A percentile compares a stretch with the other conserved stretches of the same genome.
Evolutionary conservation across 805 yeast genomes (phyloP).

Genomic region (Candida nonsorbophila): DNA sequence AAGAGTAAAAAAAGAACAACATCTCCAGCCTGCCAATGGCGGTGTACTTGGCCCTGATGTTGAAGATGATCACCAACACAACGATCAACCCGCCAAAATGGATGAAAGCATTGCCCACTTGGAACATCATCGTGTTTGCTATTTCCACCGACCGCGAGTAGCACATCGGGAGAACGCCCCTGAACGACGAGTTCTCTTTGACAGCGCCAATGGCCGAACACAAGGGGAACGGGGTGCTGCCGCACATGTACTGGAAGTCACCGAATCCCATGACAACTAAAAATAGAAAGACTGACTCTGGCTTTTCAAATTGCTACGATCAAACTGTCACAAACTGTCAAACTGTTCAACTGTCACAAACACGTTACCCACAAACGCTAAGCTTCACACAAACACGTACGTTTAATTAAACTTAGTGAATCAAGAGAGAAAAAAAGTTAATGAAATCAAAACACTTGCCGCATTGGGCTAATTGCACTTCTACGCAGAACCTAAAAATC

Average conservation of each 20-base stretch:
- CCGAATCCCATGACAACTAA: slow-evolving; percentile 63
- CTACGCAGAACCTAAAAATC: too few relatives aligned
- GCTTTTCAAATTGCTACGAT: too few relatives aligned
- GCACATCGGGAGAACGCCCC: slow-evolving; percentile 72
- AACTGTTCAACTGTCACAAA: too few relatives aligned
- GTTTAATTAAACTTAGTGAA: too few relatives aligned
- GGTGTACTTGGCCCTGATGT: slow-evolving; percentile 79
- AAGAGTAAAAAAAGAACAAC: slow-evolving; percentile 62
- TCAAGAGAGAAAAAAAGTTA: too few relatives aligned
- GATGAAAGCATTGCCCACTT: slow-evolving; percentile 81
- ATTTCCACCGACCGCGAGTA: slow-evolving; percentile 81
- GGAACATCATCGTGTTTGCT: slow-evolving; percentile 88
- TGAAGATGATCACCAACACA: slow-evolving; percentile 64
- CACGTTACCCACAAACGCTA: too few relatives aligned
- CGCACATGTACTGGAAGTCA: slow-evolving; percentile 57
- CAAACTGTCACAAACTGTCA: too few relatives aligned
- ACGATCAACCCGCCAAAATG: slow-evolving; percentile 71
- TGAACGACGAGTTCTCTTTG: slow-evolving; percentile 22
- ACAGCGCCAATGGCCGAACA: slow-evolving; percentile 69
- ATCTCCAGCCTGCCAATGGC: slow-evolving; percentile 92
- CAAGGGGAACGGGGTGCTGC: slow-evolving; percentile 66
- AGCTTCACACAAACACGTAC: too few relatives aligned
- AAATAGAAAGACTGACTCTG: too few relatives aligned
- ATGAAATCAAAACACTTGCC: too few relatives aligned
- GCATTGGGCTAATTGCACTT: too few relatives aligned